Evolutionary conservation across 2,329 filamentous ascomycete species (phyloP).

Genomic region (Cordyceps cicadae): DNA sequence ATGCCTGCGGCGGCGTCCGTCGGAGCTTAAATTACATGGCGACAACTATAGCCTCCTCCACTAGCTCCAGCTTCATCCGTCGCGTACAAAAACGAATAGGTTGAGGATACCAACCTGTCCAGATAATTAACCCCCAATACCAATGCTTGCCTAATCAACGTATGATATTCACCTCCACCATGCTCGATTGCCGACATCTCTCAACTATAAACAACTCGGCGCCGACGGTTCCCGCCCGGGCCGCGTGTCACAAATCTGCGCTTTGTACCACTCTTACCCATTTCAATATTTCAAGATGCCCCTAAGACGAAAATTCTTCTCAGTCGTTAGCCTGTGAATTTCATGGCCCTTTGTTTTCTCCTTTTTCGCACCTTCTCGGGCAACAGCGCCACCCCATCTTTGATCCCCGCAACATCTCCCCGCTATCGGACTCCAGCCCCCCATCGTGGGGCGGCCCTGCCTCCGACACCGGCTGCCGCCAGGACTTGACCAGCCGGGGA

Average conservation of each 20-base stretch:
- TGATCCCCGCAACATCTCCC: background rate
- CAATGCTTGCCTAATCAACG: too few species aligned
- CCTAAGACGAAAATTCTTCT: background rate
- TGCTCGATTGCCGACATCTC: background rate
- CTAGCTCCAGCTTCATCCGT: background rate
- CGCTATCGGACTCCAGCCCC: background rate
- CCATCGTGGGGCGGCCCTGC: background rate
- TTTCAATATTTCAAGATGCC: background rate
- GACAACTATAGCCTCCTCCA: background rate
- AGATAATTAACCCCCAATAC: too few species aligned
- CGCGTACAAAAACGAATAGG: background rate
- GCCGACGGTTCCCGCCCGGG: background rate
- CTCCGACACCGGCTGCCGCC: background rate
- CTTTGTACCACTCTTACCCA: background rate
- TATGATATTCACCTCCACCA: background rate
- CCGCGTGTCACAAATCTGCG: background rate
- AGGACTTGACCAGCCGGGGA: background rate
- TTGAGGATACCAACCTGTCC: too few species aligned
- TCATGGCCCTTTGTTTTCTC: background rate
- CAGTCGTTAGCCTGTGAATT: background rate
- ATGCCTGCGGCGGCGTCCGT: conserved; percentile 3
- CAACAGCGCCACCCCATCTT: background rate
- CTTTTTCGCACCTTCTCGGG: background rate
- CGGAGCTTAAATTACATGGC: background rate
- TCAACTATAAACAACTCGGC: background rate